phyloP scores from a whole-genome alignment of 192 early-diverging fungal genomes.

The Coemansia sp. region DNA sequence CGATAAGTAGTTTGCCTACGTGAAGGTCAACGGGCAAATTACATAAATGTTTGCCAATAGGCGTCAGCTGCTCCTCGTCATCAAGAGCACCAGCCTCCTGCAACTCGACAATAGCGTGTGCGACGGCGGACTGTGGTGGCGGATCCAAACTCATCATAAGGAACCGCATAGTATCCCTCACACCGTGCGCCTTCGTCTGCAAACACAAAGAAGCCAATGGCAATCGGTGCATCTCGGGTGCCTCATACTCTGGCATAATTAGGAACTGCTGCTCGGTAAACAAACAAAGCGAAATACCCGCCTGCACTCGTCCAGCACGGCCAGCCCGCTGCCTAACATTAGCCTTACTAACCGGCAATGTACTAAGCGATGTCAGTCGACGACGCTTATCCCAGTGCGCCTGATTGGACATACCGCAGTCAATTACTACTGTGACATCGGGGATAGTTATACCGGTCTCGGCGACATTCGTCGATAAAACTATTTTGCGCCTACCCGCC shows the following conservation, averaged over 20 bases:
- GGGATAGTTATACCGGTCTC: slow-evolving; percentile 66
- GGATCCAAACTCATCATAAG: slow-evolving; percentile 64
- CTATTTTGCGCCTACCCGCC: slow-evolving; percentile 71
- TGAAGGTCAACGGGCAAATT: slow-evolving; percentile 75
- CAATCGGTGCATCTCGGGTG: slow-evolving; percentile 65
- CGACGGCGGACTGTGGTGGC: slow-evolving; percentile 66
- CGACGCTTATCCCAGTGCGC: slow-evolving; percentile 59
- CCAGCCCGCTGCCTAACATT: slow-evolving; percentile 63
- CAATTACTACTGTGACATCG: slow-evolving; percentile 69
- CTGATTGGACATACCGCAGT: slow-evolving; percentile 69
- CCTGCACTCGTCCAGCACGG: slow-evolving; percentile 63
- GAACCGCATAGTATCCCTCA: slow-evolving; percentile 59
- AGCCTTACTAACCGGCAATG: slow-evolving; percentile 51
- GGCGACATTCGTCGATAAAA: slow-evolving; percentile 88
- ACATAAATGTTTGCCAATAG: slow-evolving; percentile 71
- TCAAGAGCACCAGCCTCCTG: slow-evolving; percentile 38
- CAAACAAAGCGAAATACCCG: slow-evolving; percentile 59
- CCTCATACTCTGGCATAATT: slow-evolving; percentile 57
- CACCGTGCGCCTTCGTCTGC: slow-evolving; percentile 54
- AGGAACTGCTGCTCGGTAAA: slow-evolving; percentile 51
- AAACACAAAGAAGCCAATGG: slow-evolving; percentile 52
- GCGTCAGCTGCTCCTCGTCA: slow-evolving; percentile 60
- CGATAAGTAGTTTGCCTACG: slow-evolving; percentile 74
- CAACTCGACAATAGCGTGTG: slow-evolving; percentile 57
- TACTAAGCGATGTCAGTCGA: slow-evolving; percentile 62